Conservation (phyloP, 768 basidiomycete genomes). For the Kwoniella dendrophila region DNA sequence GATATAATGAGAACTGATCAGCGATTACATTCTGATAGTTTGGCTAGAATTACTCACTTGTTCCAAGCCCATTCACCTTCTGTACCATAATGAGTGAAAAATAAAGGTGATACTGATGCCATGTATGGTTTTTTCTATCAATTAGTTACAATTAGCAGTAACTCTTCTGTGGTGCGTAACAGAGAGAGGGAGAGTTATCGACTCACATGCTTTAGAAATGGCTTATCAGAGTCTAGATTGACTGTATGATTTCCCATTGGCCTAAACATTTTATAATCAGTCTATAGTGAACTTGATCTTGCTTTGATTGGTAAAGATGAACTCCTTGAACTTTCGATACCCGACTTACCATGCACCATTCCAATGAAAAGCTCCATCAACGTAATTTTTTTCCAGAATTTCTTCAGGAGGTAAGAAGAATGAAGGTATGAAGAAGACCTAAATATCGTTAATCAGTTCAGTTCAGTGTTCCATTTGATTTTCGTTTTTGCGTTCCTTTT, state of each 20-base stretch:
- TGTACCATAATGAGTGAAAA: conserved; percentile 56
- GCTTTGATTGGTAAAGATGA: too few relatives aligned
- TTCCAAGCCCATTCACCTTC: conserved; percentile 53
- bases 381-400: conserved; percentile 38
- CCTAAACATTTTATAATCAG: conserved; percentile 17
- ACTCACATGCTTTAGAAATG: conserved; percentile 45
- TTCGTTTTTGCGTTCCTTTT: too few relatives aligned
- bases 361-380: conserved; percentile 54
- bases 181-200: not conserved
- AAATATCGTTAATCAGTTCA: conserved; percentile 2
- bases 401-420: conserved; percentile 55
- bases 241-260: conserved; percentile 39
- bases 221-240: conserved; percentile 39
- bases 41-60: conserved; percentile 39
- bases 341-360: conserved; percentile 52
- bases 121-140: conserved; percentile 52
- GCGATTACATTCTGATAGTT: too few relatives aligned
- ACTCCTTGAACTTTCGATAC: too few relatives aligned
- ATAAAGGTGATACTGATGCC: conserved; percentile 54
- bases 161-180: not conserved
- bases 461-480: too few relatives aligned
- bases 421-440: conserved; percentile 55
- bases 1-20: too few relatives aligned
- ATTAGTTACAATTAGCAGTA: not conserved
- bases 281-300: not conserved